A percentile compares a stretch with the other conserved stretches of the same genome.
Conservation (phyloP, 805 yeast species). For the Ogataea ganodermae region DNA sequence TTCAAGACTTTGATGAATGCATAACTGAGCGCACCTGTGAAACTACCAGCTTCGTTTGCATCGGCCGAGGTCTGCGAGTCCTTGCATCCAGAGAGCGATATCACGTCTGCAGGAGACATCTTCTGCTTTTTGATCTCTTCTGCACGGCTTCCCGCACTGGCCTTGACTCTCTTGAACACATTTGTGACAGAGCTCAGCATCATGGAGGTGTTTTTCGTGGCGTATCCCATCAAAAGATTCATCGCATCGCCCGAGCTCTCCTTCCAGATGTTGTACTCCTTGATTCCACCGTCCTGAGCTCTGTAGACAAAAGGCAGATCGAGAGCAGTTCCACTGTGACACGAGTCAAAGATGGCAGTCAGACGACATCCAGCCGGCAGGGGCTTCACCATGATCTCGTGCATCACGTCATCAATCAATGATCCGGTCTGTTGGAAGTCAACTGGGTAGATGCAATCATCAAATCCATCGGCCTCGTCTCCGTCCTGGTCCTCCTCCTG, state of each 20-base stretch:
- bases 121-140: conserved; percentile 55
- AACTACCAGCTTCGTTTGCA: conserved; percentile 66
- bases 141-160: conserved; percentile 33
- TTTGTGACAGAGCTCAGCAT: conserved; percentile 43
- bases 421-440: conserved; percentile 63
- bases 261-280: conserved; percentile 77
- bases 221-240: conserved; percentile 59
- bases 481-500: conserved; percentile 58
- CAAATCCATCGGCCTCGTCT: conserved; percentile 39
- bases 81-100: conserved; percentile 78
- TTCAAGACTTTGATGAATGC: conserved; percentile 68
- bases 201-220: conserved; percentile 52
- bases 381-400: conserved; percentile 67
- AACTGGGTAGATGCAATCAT: conserved; percentile 40
- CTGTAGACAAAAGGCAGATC: conserved; percentile 76
- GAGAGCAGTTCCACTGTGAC: conserved; percentile 82
- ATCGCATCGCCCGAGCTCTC: conserved; percentile 72
- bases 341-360: conserved; percentile 80
- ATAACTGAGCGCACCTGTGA: conserved; percentile 86
- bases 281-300: conserved; percentile 79
- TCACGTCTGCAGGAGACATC: conserved; percentile 75
- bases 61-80: conserved; percentile 86
- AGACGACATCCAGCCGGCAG: conserved; percentile 73
- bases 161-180: conserved; percentile 35
- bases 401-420: conserved; percentile 73